Base-by-base conservation (phyloP, 208 protist species). In the Jaenimonas drosophilae region DNA sequence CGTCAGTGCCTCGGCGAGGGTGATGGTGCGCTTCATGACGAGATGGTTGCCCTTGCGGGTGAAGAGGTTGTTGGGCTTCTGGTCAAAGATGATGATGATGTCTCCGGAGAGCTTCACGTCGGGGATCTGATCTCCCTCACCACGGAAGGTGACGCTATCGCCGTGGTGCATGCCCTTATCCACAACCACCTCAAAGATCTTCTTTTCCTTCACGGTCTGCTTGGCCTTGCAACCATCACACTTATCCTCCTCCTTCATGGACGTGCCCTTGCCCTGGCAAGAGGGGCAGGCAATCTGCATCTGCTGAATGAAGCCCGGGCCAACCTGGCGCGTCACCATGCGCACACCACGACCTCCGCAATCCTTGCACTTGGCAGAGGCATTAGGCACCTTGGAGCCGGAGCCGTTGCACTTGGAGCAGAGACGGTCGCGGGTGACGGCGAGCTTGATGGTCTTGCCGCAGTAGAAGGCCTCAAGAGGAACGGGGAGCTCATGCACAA, bases 391-490 rank as follows among this genome's bases (percentile, higher is more conserved):
- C 44, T 80, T 90, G 24, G 73, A 78, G 21, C 92, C 92, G n/a
- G 62, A 65, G 30, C 89, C 92, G 32, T 58, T 64, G 68, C 94
- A 97, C 37, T 64, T 54, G 25, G 62, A 31, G 76, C 94, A 97
- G 24, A 95, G 75, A 25, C 86, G 79, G 65, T 88, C 76, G 41
- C 86, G 83, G 25, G 74, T 94, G 70, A 99, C 82, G 20, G 85
- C 70, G 20, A 99, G 62, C 63, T 99, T 99, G 52, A 87, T 78
- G 3, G 85, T 95, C 59, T 97, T 97, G 29, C 98, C 97, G 29
- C 88, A 98, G 79, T 99, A 99, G 39, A 99, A 86, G 47, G 98
- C 88, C 49, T 99, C 97, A 26, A 99, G 82, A 1, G 78, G 65
- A 11, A 98, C 91, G 25, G 76, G 64, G 25, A 98, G 65, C 42